Base-by-base conservation (phyloP, 495 filamentous ascomycete species). In the Penicillium ochrochloron region DNA sequence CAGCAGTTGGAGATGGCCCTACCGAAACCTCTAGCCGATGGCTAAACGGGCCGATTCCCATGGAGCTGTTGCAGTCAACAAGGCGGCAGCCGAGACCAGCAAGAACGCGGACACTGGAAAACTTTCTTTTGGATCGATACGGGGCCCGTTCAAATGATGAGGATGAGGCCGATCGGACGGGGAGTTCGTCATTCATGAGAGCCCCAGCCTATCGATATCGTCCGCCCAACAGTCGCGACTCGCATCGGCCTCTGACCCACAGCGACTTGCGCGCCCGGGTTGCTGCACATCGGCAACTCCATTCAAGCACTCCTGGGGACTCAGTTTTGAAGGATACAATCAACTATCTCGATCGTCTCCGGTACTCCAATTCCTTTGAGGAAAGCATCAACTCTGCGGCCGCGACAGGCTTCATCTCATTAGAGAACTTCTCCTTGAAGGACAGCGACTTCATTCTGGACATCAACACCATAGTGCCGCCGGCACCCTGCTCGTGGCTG, bases 381-480 rank as follows among this genome's bases (percentile, higher is more conserved):
- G 87, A 90, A 62, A 84, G 83, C 61, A 71, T 87, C 25, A 78
- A 74, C 17, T 79, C 79, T 7, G 87, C 85, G 12, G 64, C 82
- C 53, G 68, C 81, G 69, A 70, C 83, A 73, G 75, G 83, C 51
- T 80, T 85, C 65, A 79, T 84, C 59, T 74, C 75, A 53, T 56
- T 75, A 15, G 80, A 79, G 29, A 72, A 76, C 44, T 76, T 80
- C 11, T 65, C 77, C 19, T 80, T 81, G 62, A 77, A 84, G 48
- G 78, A 84, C 63, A 80, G 83, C 27, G 89, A 92, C 66, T 87
- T 91, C 57, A 78, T 92, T 14, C 73, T 89, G 5, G 84, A 90
- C 61, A 85, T 83, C 15, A 67, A 72, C 11, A 79, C 73, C 34
- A 79, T 92, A 17, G 74, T 79, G 23, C 83, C 84, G 6, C 84